phyloP scores from a whole-genome alignment of 2,329 filamentous ascomycete species.

The Fusarium anguioides region DNA sequence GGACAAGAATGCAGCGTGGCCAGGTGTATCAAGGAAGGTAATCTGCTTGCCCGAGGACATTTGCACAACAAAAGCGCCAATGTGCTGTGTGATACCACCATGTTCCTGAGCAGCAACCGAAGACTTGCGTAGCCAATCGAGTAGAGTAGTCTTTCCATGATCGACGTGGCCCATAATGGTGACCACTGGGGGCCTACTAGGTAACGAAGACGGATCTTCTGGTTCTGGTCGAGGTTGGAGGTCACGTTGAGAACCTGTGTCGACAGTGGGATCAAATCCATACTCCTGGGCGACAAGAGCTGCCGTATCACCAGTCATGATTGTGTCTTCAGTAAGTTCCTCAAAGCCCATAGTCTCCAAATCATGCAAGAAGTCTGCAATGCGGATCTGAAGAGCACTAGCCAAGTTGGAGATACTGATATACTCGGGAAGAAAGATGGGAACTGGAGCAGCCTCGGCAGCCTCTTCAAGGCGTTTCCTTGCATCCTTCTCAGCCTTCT shows the following conservation, averaged over 20 bases:
- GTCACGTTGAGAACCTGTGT: slow-evolving; percentile 74
- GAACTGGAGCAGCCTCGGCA: slow-evolving; percentile 57
- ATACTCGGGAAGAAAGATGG: slow-evolving; percentile 86
- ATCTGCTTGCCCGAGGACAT: slow-evolving; percentile 89
- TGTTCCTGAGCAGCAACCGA: slow-evolving; percentile 92
- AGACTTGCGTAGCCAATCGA: slow-evolving; percentile 93
- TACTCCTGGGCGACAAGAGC: slow-evolving; percentile 92
- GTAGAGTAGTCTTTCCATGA: slow-evolving; percentile 95
- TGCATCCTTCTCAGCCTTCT: slow-evolving; percentile 57
- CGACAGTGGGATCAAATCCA: slow-evolving; percentile 86
- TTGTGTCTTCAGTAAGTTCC: slow-evolving; percentile 81
- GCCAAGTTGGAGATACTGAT: slow-evolving; percentile 90
- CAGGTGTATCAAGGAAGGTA: slow-evolving; percentile 96
- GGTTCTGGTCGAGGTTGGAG: slow-evolving; percentile 75
- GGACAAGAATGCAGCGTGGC: slow-evolving; percentile 92
- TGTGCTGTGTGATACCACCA: slow-evolving; percentile 97
- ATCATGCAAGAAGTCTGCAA: slow-evolving; percentile 77
- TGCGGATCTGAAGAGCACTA: slow-evolving; percentile 75
- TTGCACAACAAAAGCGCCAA: slow-evolving; percentile 93
- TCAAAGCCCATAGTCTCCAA: slow-evolving; percentile 91
- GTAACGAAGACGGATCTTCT: slow-evolving; percentile 75
- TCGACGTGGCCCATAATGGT: slow-evolving; percentile 99
- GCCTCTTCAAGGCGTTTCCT: slow-evolving; percentile 54
- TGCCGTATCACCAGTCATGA: slow-evolving; percentile 91
- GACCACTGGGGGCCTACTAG: slow-evolving; percentile 87